Conservation (phyloP, 2,329 filamentous ascomycete genomes). For the Colletotrichum chlorophyti region DNA sequence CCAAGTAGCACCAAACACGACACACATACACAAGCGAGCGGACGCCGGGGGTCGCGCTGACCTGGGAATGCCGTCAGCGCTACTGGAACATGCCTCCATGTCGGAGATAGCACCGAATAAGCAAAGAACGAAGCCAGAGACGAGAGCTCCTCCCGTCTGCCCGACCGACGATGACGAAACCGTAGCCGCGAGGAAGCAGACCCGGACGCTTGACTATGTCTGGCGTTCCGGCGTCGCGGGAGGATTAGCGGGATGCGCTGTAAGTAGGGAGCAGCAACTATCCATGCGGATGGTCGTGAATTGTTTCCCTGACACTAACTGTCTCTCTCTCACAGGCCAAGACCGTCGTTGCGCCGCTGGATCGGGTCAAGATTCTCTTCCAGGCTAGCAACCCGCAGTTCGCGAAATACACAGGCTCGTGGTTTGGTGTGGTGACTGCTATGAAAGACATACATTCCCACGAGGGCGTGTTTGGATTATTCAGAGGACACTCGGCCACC, state of each 20-base stretch:
- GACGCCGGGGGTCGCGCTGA: slow-evolving; percentile 13
- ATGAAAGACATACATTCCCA: slow-evolving; percentile 82
- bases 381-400: slow-evolving; percentile 95
- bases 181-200: slow-evolving; percentile 53
- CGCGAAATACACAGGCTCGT: slow-evolving; percentile 88
- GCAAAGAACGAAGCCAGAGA: slow-evolving; percentile 37
- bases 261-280: no score
- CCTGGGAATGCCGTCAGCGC: slow-evolving; percentile 61
- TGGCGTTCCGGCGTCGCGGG: slow-evolving; percentile 85
- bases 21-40: slow-evolving; percentile 5
- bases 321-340: slow-evolving; percentile 77
- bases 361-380: slow-evolving; percentile 98
- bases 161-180: slow-evolving; percentile 58
- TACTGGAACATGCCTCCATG: slow-evolving; percentile 65
- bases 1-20: neutral
- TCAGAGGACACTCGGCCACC: slow-evolving; percentile 93
- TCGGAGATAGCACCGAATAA: slow-evolving; percentile 54
- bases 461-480: slow-evolving; percentile 80
- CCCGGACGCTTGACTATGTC: slow-evolving; percentile 81
- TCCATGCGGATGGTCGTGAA: no score
- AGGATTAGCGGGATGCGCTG: slow-evolving; percentile 89
- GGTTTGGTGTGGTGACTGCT: slow-evolving; percentile 82
- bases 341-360: slow-evolving; percentile 92
- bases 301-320: neutral
- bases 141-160: slow-evolving; percentile 48